Base-by-base conservation (phyloP, 2,329 filamentous ascomycete genomes). In the Lasiodiplodia citricola region DNA sequence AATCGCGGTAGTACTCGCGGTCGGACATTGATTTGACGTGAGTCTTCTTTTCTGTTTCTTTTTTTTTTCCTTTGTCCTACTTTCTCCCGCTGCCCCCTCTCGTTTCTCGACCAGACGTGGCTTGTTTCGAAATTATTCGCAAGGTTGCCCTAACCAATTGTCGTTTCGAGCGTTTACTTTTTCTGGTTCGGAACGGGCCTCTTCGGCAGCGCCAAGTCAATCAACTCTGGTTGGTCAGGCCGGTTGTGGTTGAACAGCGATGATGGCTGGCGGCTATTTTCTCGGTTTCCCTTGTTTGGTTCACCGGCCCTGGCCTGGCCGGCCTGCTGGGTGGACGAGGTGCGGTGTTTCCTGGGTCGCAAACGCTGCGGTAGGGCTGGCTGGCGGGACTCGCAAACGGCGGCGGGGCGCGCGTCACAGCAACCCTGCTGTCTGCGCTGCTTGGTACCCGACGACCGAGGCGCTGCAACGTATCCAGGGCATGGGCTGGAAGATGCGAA, bases 1-100 rank as follows among this genome's bases (percentile, higher is more conserved):
- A 54, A 44, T 67, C 52, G 52, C 47, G 66, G 56, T 68, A 58
- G 47, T 62, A 52, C 13, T 62, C 41, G 44, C 56, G 66, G 56
- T 68, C 55, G 35, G 35, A 35, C 60, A 64, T 64, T 16, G 44
- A 14, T 23, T 25, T 28, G n/a, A 21, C 14, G 44, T 63, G 21
- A n/a, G 10, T 35, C 18, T 31, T 37, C 18, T 47, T 23, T 23
- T 37, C 6, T 41, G 4, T 58, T 14, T 31, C 23, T 11, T 31
- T 11, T 44, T 31, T 35, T 57, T 21, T 38, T 8, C 25, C 25
- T 25, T 18, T 18, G n/a, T 16, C 16, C 25, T 55, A 13, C n/a
- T 35, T 21, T 37, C 10, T 35, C 31, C 28, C 14, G 11, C 14
- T 35, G 21, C 25, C 28, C 31, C 52, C n/a, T 21, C 44, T 21